Percentiles rank a stretch among this genome's conserved stretches.
Evolutionary conservation across 164 flowering plant species (phyloP).

Genomic region (Liquidambar formosana): DNA sequence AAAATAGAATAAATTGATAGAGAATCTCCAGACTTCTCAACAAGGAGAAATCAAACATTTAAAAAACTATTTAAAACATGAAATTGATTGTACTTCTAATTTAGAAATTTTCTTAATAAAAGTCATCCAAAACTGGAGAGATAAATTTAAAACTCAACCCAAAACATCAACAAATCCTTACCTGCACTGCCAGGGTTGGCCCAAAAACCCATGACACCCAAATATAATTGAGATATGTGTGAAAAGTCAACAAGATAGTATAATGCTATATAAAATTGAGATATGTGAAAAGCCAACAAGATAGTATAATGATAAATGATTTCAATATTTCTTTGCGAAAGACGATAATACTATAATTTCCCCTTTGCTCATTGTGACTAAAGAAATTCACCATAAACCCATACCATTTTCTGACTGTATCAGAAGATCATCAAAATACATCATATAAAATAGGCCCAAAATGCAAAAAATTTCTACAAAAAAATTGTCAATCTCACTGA

Average conservation of each 20-base stretch:
- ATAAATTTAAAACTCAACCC: neutral
- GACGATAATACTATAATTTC: neutral
- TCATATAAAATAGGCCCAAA: neutral
- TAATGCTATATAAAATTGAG: constrained; percentile 3
- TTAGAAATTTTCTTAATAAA: neutral
- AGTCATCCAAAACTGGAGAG: neutral
- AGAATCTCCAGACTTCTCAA: constrained; percentile 1
- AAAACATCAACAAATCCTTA: neutral
- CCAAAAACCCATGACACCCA: neutral
- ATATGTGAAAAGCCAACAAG: neutral
- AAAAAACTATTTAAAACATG: too few relatives aligned
- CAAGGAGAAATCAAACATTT: neutral
- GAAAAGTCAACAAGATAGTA: neutral
- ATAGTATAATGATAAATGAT: neutral
- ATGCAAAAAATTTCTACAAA: neutral
- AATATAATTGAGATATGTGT: neutral
- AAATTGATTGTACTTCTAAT: too few relatives aligned
- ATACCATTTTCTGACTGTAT: too few relatives aligned
- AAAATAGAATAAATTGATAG: neutral
- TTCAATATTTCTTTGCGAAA: neutral
- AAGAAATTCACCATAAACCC: neutral
- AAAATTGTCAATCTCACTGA: neutral
- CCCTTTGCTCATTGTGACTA: neutral
- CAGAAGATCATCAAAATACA: too few relatives aligned
- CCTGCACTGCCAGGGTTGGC: neutral